Base-by-base conservation (phyloP, 495 filamentous ascomycete species). In the Apodospora peruviana region DNA sequence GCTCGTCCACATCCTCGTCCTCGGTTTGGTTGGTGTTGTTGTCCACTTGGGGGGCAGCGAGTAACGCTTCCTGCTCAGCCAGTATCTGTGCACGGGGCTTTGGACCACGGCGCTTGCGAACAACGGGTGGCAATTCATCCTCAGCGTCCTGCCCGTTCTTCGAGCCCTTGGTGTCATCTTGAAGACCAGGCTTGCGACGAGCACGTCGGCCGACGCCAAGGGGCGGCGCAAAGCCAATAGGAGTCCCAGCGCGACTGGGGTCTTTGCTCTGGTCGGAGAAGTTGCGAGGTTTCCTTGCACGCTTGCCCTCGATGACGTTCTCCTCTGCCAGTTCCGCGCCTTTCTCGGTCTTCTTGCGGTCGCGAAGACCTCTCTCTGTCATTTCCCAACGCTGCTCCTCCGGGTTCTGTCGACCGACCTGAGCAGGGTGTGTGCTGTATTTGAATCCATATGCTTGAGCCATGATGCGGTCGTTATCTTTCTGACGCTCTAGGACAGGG, bases 271-370 rank as follows among this genome's bases (percentile, higher is more conserved):
- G 67, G 36, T 71, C 68, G 14, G 61, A 67, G 29, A 72, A 43
- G 8, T 63, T 60, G 9, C 70, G 70, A 1, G 70, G 67, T 48
- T 68, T 74, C 22, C 73, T 55, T 9, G 51, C 49, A 32, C 73
- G 59, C 48, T 74, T 75, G 17, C 71, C 71, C 36, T 66, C 67
- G 7, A 70, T 42, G 11, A 71, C 58, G 20, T 61, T 60, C 16
- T 67, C 64, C 18, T 75, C 70, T 16, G 60, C 66, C 2, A 72
- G 65, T 29, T 75, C 73, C 4, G 72, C 70, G 11, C 64, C 72
- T 49, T 73, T 74, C 38, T 69, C 69, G 1, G 71, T 75, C 44
- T 67, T 65, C 46, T 67, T 74, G 4, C 70, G 66, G n/a, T 72
- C 65, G 20, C 73, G 66, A 18, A 75, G 58, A 22, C 72, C 56